Evolutionary conservation across 805 yeast species (phyloP).

Genomic region (Pichia phayaonensis): DNA sequence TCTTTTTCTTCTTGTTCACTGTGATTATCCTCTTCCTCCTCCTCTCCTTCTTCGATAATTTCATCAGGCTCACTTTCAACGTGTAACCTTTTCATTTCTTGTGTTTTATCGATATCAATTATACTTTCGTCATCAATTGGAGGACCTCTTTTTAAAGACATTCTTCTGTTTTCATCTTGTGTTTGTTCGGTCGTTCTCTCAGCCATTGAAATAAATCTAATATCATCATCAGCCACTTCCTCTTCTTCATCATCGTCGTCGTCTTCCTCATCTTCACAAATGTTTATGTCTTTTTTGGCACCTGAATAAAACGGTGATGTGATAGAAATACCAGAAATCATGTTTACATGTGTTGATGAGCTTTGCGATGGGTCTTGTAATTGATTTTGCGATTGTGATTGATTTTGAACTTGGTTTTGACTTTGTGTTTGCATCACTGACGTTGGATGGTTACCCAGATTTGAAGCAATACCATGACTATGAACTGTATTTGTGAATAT

Average conservation of each 20-base stretch:
- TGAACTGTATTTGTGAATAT: constrained; percentile 3
- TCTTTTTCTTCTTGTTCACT: constrained; percentile 14
- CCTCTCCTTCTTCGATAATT: not conserved
- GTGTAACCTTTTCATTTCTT: constrained; percentile 26
- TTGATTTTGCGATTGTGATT: constrained; percentile 6
- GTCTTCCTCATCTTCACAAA: constrained; percentile 1
- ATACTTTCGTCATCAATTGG: constrained; percentile 41
- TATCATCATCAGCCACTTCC: not conserved
- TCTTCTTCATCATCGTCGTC: not conserved
- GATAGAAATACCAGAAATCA: constrained; percentile 39
- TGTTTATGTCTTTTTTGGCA: not conserved
- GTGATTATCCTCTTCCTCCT: not conserved
- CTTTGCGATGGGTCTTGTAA: constrained; percentile 1
- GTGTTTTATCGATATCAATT: constrained; percentile 19
- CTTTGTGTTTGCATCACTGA: not conserved
- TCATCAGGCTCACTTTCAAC: constrained; percentile 18
- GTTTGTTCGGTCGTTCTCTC: constrained; percentile 23
- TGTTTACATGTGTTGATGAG: not conserved
- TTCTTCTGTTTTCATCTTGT: constrained; percentile 26
- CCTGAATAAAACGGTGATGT: constrained; percentile 37
- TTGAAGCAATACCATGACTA: constrained; percentile 7
- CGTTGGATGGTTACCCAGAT: not conserved
- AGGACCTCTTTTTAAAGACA: constrained; percentile 37
- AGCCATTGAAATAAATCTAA: constrained; percentile 7
- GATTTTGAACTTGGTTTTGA: not conserved